Evolutionary conservation across 1,139 yeast genomes (phyloP).

Genomic region (Debaryomyces coudertii): DNA sequence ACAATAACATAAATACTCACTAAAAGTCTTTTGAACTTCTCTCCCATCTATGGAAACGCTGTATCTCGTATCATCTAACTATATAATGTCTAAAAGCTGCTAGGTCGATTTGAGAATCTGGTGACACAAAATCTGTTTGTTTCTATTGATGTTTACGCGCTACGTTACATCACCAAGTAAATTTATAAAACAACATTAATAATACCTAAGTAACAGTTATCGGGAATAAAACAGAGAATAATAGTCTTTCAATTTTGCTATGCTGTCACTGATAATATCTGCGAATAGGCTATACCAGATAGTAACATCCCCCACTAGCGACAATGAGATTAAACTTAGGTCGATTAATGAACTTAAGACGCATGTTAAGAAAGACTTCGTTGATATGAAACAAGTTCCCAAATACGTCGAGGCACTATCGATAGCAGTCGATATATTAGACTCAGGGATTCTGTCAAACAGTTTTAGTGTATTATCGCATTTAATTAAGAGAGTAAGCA

Average conservation of each 20-base stretch:
- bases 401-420: slow-evolving; percentile 61
- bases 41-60: too few relatives aligned
- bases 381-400: slow-evolving; percentile 56
- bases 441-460: slow-evolving; percentile 44
- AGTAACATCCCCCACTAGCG: slow-evolving; percentile 24
- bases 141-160: slow-evolving; percentile 10
- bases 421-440: slow-evolving; percentile 46
- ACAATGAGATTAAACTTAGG: slow-evolving; percentile 34
- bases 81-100: neutral
- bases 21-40: neutral
- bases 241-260: neutral
- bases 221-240: neutral
- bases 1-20: too few relatives aligned
- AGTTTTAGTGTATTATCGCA: slow-evolving; percentile 76
- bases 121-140: slow-evolving; percentile 10
- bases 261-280: slow-evolving; percentile 16
- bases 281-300: slow-evolving; percentile 29
- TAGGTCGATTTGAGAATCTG: neutral
- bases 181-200: neutral
- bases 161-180: neutral
- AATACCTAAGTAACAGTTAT: neutral
- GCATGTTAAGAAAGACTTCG: slow-evolving; percentile 68
- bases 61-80: neutral
- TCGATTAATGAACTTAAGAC: slow-evolving; percentile 59
- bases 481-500: slow-evolving; percentile 71